Evolutionary conservation across 2,329 filamentous ascomycete genomes (phyloP).

Genomic region (Fusarium dimerum): DNA sequence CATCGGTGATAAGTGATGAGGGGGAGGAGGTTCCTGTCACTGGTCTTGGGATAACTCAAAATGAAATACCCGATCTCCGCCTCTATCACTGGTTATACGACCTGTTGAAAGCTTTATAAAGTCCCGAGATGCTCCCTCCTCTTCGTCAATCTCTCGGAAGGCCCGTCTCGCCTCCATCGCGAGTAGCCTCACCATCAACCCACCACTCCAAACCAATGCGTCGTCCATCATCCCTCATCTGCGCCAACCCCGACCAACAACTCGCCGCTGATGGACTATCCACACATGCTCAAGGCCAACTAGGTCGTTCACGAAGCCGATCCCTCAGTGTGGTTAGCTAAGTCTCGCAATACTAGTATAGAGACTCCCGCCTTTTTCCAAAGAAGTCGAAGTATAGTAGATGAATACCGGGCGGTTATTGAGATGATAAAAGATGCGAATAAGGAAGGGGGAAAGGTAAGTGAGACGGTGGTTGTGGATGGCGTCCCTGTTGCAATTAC

Average conservation of each 20-base stretch:
- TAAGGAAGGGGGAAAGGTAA: slow-evolving; percentile 16
- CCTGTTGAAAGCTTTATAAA: slow-evolving; percentile 28
- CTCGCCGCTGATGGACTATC: slow-evolving; percentile 41
- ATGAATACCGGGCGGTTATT: slow-evolving; percentile 30
- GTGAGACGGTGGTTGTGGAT: slow-evolving; percentile 33
- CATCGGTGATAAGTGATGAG: slow-evolving; percentile 19
- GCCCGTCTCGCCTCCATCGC: slow-evolving; percentile 27
- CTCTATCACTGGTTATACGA: slow-evolving; percentile 34
- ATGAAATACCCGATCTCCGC: slow-evolving; percentile 24
- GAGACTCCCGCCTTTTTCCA: slow-evolving; percentile 37
- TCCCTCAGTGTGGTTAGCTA: slow-evolving; percentile 38
- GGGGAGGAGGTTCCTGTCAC: slow-evolving; percentile 15
- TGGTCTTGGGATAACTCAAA: slow-evolving; percentile 36
- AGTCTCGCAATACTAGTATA: slow-evolving; percentile 32
- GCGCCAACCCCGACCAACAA: slow-evolving; percentile 40
- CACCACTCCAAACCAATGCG: slow-evolving; percentile 31
- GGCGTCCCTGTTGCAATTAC: slow-evolving; percentile 32
- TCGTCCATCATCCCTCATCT: slow-evolving; percentile 36
- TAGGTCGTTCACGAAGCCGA: slow-evolving; percentile 34
- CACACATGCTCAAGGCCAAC: slow-evolving; percentile 33
- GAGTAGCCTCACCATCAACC: slow-evolving; percentile 30
- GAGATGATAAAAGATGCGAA: slow-evolving; percentile 29
- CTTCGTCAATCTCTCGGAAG: slow-evolving; percentile 18
- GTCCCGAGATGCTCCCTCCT: slow-evolving; percentile 29
- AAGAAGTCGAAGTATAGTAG: slow-evolving; percentile 34